Evolutionary conservation across 2,329 filamentous ascomycete species (phyloP).

Genomic region (Metarhizium album): DNA sequence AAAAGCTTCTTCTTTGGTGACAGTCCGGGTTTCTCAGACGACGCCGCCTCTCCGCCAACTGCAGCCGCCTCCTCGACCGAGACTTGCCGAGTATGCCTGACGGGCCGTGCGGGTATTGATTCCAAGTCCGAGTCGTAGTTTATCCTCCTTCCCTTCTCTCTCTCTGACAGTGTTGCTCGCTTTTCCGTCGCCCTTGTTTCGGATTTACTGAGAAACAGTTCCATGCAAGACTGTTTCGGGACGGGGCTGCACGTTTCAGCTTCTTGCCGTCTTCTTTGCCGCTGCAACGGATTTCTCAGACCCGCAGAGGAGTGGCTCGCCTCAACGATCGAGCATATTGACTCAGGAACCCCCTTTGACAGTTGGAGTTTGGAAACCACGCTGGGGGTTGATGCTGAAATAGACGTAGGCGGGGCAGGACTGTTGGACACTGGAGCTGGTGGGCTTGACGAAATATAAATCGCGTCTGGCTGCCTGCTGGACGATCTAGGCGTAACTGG

Average conservation of each 20-base stretch:
- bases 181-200: neutral
- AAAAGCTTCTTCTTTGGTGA: conserved; percentile 27
- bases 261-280: neutral
- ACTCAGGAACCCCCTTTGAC: conserved; percentile 12
- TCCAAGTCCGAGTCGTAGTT: conserved; percentile 11
- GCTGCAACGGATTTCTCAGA: conserved; percentile 8
- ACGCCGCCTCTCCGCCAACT: conserved; percentile 2
- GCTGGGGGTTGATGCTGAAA: conserved; percentile 8
- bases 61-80: neutral
- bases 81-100: neutral
- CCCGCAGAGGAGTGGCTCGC: conserved; percentile 12
- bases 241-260: neutral
- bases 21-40: neutral
- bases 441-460: conserved; percentile 33
- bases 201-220: conserved; percentile 14
- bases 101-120: neutral
- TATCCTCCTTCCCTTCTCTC: neutral
- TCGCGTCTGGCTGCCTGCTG: conserved; percentile 23
- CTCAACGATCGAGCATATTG: conserved; percentile 16
- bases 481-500: conserved; percentile 28
- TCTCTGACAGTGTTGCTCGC: neutral
- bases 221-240: conserved; percentile 24
- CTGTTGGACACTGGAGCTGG: conserved; percentile 21
- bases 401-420: conserved; percentile 17
- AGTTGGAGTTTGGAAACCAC: conserved; percentile 4